A percentile compares a stretch with the other conserved stretches of the same genome.
These are phyloP conservation scores for Alternaria rosae DNA, from an alignment of 2,329 filamentous ascomycete species.

Conservation along the genomic window DNA sequence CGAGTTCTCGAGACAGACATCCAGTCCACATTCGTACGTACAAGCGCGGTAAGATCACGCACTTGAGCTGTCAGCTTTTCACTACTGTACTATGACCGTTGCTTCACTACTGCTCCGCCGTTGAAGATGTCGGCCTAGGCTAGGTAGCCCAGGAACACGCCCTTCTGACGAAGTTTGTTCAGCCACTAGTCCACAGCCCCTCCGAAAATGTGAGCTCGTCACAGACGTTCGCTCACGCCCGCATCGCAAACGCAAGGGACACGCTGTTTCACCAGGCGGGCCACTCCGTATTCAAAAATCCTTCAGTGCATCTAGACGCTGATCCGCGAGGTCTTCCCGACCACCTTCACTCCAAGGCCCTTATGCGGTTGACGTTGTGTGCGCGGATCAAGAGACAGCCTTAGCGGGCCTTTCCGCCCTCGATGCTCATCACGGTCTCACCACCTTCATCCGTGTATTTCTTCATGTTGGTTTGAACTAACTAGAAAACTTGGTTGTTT, in stretches of 20 bases:
- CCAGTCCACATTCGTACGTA: not conserved
- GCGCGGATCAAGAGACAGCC: constrained; percentile 4
- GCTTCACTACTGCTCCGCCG: constrained; percentile 10
- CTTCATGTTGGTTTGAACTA: not conserved
- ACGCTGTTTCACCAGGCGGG: constrained; percentile 1
- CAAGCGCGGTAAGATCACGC: constrained; percentile 1
- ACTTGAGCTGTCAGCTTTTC: constrained; percentile 3
- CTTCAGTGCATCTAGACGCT: constrained; percentile 1
- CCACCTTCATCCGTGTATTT: not conserved
- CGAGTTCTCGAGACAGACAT: not conserved
- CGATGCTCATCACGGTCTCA: not conserved
- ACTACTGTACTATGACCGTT: constrained; percentile 7
- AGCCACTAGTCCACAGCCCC: not conserved
- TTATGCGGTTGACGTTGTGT: not conserved
- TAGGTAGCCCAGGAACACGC: constrained; percentile 5
- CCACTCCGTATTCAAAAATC: not conserved
- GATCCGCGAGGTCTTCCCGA: not conserved
- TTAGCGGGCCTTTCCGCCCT: not conserved
- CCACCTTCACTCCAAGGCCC: not conserved
- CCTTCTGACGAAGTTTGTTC: constrained; percentile 3
- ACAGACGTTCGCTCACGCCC: not conserved
- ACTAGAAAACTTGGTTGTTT: constrained; percentile 4
- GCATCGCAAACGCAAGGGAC: not conserved
- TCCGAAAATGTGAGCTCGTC: constrained; percentile 1
- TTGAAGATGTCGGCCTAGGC: not conserved